phyloP scores from a whole-genome alignment of 495 filamentous ascomycete species.

The Penicillium desertorum region DNA sequence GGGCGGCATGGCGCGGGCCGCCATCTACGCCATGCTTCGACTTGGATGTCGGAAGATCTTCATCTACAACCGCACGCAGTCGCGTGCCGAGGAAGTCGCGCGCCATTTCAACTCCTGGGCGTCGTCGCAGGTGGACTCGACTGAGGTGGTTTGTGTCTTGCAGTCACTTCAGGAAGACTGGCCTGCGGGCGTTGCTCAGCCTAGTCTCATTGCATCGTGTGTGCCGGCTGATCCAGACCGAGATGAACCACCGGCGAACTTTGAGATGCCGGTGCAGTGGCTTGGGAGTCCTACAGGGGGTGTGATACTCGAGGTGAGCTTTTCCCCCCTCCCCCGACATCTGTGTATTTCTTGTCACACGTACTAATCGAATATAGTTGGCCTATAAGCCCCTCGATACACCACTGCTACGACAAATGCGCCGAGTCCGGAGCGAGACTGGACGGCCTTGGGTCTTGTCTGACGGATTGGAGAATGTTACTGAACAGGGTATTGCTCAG shows the following conservation, averaged over 20 bases:
- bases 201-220: slow-evolving; percentile 75
- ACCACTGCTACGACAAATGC: slow-evolving; percentile 66
- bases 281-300: slow-evolving; percentile 74
- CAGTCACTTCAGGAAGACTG: slow-evolving; percentile 59
- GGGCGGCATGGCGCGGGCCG: slow-evolving; percentile 78
- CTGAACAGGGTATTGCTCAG: slow-evolving; percentile 79
- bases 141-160: slow-evolving; percentile 60
- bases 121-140: slow-evolving; percentile 43
- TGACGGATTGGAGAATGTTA: slow-evolving; percentile 77
- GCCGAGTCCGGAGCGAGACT: slow-evolving; percentile 55
- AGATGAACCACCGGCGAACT: slow-evolving; percentile 65
- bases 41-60: slow-evolving; percentile 79
- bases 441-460: slow-evolving; percentile 71
- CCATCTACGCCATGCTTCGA: slow-evolving; percentile 76
- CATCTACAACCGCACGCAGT: slow-evolving; percentile 67
- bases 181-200: slow-evolving; percentile 61
- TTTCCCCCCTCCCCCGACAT: background rate
- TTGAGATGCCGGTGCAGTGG: slow-evolving; percentile 74
- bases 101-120: slow-evolving; percentile 67
- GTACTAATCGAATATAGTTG: slow-evolving; percentile 46
- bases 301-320: slow-evolving; percentile 68
- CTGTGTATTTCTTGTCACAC: background rate
- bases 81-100: slow-evolving; percentile 64
- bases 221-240: slow-evolving; percentile 68
- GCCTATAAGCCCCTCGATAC: slow-evolving; percentile 74